These are phyloP conservation scores for Ilex asprella DNA, from an alignment of 257 asterid species.

Conservation along the genomic window DNA sequence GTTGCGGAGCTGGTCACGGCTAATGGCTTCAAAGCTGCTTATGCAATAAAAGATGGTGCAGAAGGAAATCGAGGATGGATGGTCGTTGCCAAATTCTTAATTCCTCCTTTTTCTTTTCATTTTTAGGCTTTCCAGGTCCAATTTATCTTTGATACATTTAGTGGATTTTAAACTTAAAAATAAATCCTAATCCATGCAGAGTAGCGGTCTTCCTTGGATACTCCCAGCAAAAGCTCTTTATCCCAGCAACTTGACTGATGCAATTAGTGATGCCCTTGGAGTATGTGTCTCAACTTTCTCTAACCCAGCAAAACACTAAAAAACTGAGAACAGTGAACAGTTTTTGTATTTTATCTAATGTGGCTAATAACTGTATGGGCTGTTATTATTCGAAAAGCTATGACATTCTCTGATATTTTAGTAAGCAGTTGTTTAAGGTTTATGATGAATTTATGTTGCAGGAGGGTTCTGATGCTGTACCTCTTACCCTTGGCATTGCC, in stretches of 20 bases:
- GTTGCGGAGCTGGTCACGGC: slow-evolving; percentile 88
- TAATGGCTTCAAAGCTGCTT: slow-evolving; percentile 94
- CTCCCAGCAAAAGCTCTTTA: slow-evolving; percentile 51
- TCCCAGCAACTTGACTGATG: slow-evolving; percentile 33
- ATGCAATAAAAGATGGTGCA: slow-evolving; percentile 88
- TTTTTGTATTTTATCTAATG: too few species aligned
- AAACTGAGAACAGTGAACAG: too few species aligned
- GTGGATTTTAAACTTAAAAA: slow-evolving; percentile 10
- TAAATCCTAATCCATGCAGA: slow-evolving; percentile 46
- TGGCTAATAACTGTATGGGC: too few species aligned
- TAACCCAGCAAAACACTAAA: background rate
- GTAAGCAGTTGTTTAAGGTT: too few species aligned
- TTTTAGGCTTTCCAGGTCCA: background rate
- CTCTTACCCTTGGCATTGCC: slow-evolving; percentile 63
- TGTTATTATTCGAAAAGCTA: too few species aligned
- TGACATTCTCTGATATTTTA: too few species aligned
- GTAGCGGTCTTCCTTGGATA: slow-evolving; percentile 88
- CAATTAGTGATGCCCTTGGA: slow-evolving; percentile 31
- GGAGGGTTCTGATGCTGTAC: slow-evolving; percentile 50
- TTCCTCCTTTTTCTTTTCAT: background rate
- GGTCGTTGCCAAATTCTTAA: background rate
- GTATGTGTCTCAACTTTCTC: slow-evolving; percentile 14
- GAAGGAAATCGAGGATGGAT: slow-evolving; percentile 72
- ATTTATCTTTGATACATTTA: background rate
- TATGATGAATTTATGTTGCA: slow-evolving; percentile 11